Evolutionary conservation across 345 rosid species (phyloP), one percentile per base, ranked within the genome.

Genomic region (Melastoma malabathricum): DNA sequence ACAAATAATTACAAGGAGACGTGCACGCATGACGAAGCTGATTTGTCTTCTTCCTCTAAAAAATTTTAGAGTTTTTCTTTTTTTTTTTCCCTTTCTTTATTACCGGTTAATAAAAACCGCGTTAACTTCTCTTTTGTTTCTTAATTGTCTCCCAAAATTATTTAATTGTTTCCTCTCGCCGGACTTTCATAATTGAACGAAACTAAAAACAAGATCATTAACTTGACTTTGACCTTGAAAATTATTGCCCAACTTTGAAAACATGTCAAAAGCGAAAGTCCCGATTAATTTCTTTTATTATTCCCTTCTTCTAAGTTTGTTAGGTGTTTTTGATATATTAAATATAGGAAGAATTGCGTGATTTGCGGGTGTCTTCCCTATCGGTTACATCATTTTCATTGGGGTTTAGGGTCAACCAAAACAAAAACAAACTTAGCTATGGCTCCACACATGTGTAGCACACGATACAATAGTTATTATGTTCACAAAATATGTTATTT

Each of bases 21-120:
- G 83, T 70, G 59, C 76, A 78, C 88, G 84, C 75, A 64, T 82
- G 68, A 66, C 54, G 76, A 76, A 71, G 77, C 51, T 47, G 79
- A 67, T 67, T 77, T 79, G 79, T 68, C 72, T 50, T 54, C 59
- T 56, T 71, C n/a, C 51, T 57, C 17, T 47, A 34, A 50, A 27
- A 50, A 23, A 46, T 47, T 64, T 58, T 58, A 31, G 72, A 71
- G 70, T 53, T 39, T 17, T 50, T 48, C 68, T 79, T 75, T 74
- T 77, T 74, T 44, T 45, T 18, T 44, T 18, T 15, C 14, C 18
- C 34, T 46, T 18, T 27, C 6, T 16, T 15, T 10, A 3, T 13
- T 10, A 20, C 13, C 14, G 17, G 13, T 12, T 14, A 22, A 39
- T 15, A 14, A 46, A n/a, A 46, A 56, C 25, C 44, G 51, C 52